These are phyloP conservation scores for Penicillium brasilianum DNA, from an alignment of 2,329 filamentous ascomycete species.

Conservation along the genomic window DNA sequence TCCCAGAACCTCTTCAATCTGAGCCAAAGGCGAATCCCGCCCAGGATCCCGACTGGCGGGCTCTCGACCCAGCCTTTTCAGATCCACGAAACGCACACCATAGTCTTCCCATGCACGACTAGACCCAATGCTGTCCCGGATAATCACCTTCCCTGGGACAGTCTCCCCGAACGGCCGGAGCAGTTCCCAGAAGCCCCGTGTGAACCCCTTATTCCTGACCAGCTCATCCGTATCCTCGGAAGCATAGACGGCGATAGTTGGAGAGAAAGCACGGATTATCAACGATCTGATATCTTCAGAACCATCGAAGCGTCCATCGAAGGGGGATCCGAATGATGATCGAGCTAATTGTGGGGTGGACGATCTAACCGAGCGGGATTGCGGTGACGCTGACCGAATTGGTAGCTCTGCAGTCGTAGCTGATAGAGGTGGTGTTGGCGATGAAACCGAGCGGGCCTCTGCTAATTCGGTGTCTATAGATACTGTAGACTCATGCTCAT, in stretches of 20 bases:
- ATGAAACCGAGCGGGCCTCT: slow-evolving; percentile 62
- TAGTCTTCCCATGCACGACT: slow-evolving; percentile 88
- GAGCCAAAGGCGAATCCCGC: slow-evolving; percentile 48
- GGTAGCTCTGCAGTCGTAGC: slow-evolving; percentile 70
- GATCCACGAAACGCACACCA: slow-evolving; percentile 79
- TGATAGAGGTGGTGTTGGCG: slow-evolving; percentile 57
- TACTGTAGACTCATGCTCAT: slow-evolving; percentile 57
- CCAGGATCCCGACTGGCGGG: slow-evolving; percentile 46
- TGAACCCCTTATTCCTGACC: slow-evolving; percentile 81
- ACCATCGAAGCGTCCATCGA: slow-evolving; percentile 59
- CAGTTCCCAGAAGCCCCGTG: slow-evolving; percentile 79
- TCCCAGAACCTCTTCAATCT: slow-evolving; percentile 81
- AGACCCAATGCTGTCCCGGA: slow-evolving; percentile 86
- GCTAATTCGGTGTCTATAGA: slow-evolving; percentile 51
- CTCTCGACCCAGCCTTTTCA: slow-evolving; percentile 55
- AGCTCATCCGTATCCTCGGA: slow-evolving; percentile 84
- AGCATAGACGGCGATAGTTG: slow-evolving; percentile 84
- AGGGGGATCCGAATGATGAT: slow-evolving; percentile 50
- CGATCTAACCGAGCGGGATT: slow-evolving; percentile 63
- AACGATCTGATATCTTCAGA: slow-evolving; percentile 65
- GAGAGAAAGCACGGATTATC: slow-evolving; percentile 83
- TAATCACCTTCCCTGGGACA: slow-evolving; percentile 83
- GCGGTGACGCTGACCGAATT: slow-evolving; percentile 71
- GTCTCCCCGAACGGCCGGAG: slow-evolving; percentile 89
- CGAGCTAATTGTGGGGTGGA: slow-evolving; percentile 57